phyloP scores from a whole-genome alignment of 495 filamentous ascomycete species.

The Penicillium pancosmium region DNA sequence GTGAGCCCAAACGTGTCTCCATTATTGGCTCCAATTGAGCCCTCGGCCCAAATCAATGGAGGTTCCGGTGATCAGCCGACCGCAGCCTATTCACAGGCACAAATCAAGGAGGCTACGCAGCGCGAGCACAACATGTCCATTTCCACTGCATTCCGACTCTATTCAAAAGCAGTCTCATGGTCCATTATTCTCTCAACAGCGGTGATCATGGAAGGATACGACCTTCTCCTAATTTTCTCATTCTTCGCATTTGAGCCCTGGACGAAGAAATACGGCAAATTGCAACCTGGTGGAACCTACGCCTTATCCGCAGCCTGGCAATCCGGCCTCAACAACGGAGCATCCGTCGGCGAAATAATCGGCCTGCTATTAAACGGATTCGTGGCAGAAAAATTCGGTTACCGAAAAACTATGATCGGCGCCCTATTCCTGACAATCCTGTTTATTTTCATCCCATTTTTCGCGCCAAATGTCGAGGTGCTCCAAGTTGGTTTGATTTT shows the following conservation, averaged over 20 bases:
- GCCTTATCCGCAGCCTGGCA: slow-evolving; percentile 57
- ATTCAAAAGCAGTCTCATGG: slow-evolving; percentile 45
- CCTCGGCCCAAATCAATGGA: background rate
- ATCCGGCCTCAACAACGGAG: slow-evolving; percentile 63
- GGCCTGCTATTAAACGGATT: slow-evolving; percentile 66
- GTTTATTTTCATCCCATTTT: slow-evolving; percentile 76
- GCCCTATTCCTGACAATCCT: slow-evolving; percentile 49
- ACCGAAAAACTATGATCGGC: slow-evolving; percentile 60
- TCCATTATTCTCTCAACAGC: slow-evolving; percentile 37
- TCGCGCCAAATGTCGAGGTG: slow-evolving; percentile 65
- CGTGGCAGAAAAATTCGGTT: slow-evolving; percentile 64
- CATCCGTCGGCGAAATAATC: slow-evolving; percentile 60
- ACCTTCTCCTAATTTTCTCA: slow-evolving; percentile 36
- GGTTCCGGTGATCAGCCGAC: background rate
- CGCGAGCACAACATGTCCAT: slow-evolving; percentile 1
- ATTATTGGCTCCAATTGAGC: background rate
- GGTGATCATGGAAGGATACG: slow-evolving; percentile 49
- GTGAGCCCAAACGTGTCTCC: background rate
- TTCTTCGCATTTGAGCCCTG: slow-evolving; percentile 21
- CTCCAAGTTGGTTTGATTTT: slow-evolving; percentile 70
- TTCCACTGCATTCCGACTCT: slow-evolving; percentile 1
- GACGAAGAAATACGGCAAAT: slow-evolving; percentile 27
- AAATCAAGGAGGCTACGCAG: background rate
- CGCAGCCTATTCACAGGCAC: background rate
- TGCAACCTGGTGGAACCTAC: slow-evolving; percentile 31